These are phyloP conservation scores for Nymphaea thermarum DNA, from an alignment of 164 flowering plant species.

Conservation along the genomic window DNA sequence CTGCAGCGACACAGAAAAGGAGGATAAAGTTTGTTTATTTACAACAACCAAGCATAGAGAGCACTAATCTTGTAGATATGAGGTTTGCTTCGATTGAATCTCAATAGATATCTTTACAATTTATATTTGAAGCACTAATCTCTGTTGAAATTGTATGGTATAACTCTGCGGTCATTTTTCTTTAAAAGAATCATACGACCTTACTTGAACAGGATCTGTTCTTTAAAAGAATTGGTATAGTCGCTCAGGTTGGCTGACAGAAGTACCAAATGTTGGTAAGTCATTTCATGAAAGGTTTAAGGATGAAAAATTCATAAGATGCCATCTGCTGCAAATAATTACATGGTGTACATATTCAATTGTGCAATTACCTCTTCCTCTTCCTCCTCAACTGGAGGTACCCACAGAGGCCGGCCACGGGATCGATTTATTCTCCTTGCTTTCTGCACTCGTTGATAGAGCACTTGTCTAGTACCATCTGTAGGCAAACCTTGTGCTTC, in stretches of 20 bases:
- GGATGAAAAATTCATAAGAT: background rate
- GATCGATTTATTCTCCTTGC: conserved; percentile 97
- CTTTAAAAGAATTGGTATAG: background rate
- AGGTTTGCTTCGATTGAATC: no score
- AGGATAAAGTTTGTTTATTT: no score
- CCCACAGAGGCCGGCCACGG: conserved; percentile 97
- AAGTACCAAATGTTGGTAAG: background rate
- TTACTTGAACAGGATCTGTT: no score
- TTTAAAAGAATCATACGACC: no score
- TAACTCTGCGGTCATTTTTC: no score
- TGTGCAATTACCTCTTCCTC: conserved; percentile 63
- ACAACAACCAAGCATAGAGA: no score
- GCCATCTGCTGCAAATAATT: background rate
- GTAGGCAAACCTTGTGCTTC: conserved; percentile 89
- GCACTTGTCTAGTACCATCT: conserved; percentile 96
- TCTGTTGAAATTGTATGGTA: no score
- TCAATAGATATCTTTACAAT: no score
- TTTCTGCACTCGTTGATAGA: conserved; percentile 94
- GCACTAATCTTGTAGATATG: no score
- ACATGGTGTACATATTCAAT: background rate
- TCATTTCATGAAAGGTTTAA: background rate
- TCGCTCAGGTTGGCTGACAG: background rate
- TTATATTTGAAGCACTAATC: no score
- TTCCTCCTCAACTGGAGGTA: conserved; percentile 92
- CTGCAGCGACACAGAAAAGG: no score